Base-by-base conservation (phyloP, 805 yeast species). In the Debaryomyces prosopidis region DNA sequence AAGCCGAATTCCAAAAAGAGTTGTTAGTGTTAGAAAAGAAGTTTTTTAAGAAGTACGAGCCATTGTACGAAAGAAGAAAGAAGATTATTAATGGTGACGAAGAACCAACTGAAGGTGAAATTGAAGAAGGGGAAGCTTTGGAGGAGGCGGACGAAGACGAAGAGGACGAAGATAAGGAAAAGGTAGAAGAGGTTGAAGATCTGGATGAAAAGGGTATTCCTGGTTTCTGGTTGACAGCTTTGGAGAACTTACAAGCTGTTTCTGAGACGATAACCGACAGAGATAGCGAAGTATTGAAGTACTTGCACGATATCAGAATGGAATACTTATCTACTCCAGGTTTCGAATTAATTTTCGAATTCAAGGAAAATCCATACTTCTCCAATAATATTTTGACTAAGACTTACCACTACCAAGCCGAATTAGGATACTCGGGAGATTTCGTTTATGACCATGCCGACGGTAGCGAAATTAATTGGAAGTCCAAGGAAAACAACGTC, bases 381-480 rank as follows among this genome's bases (percentile, higher is more conserved):
- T 73, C 82, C 50, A 88, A 92, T 71, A 76, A 71, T 54, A 70
- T 73, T 44, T 78, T 94, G 57, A 77, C 86, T 51, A 94, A 94
- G 76, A 84, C 95, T 6, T 94, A 94, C 69, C 91, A 81, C 71
- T 94, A 94, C 72, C 96, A 89, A 70, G 89, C 88, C 49, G 96
- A 92, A 69, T 77, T 90, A 55, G 97, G 96, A 17, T 89, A 89
- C 68, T 84, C 91, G 26, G 97, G 99, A 27, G 99, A 94, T 66
- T 92, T 89, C 66, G 90, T 94, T 55, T 94, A 92, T 68, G 97
- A 92, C 69, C 96, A 89, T 63, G 98, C 99, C 10, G 95, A 89
- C 62, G 98, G 98, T 44, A 76, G 80, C 54, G 84, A 81, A 45
- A 87, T 94, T 64, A 73, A 85, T 55, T 94, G 99, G 99, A 73